These are phyloP conservation scores for Solanum aculeatissimum DNA, from an alignment of 305 asterid genomes.

Conservation along the genomic window DNA sequence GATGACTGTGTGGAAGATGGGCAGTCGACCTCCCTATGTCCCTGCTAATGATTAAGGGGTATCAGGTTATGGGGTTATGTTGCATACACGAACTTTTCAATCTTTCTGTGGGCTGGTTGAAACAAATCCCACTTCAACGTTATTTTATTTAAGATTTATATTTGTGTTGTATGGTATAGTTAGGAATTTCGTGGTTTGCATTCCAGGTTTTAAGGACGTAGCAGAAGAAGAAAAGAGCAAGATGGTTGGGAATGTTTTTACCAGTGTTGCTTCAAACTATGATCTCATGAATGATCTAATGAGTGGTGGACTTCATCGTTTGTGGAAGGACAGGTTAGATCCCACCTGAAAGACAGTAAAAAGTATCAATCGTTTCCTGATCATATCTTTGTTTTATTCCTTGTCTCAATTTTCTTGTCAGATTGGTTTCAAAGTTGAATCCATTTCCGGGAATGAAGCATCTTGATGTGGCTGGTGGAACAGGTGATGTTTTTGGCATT, in stretches of 20 bases:
- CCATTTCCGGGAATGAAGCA: conserved; percentile 97
- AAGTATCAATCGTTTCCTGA: neutral
- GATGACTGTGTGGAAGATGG: neutral
- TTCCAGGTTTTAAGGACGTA: conserved; percentile 73
- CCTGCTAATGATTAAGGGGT: neutral
- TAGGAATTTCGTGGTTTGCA: neutral
- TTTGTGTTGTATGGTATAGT: neutral
- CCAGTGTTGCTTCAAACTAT: conserved; percentile 74
- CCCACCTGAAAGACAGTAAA: neutral
- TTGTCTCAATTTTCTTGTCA: conserved; percentile 14
- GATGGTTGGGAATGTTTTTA: conserved; percentile 75
- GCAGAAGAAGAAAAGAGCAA: conserved; percentile 77
- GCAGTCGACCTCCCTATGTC: neutral
- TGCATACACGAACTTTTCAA: neutral
- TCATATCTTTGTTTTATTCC: neutral
- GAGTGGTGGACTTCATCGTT: conserved; percentile 85
- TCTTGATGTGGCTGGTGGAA: conserved; percentile 99
- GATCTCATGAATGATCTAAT: conserved; percentile 92
- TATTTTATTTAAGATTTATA: neutral
- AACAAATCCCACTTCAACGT: neutral
- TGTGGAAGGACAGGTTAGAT: conserved; percentile 83
- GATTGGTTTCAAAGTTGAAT: conserved; percentile 75
- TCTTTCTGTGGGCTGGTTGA: neutral
- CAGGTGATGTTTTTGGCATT: conserved; percentile 33
- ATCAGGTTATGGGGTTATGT: neutral